Conservation (phyloP, 148 eudicot species). For the Cornus controversa region DNA sequence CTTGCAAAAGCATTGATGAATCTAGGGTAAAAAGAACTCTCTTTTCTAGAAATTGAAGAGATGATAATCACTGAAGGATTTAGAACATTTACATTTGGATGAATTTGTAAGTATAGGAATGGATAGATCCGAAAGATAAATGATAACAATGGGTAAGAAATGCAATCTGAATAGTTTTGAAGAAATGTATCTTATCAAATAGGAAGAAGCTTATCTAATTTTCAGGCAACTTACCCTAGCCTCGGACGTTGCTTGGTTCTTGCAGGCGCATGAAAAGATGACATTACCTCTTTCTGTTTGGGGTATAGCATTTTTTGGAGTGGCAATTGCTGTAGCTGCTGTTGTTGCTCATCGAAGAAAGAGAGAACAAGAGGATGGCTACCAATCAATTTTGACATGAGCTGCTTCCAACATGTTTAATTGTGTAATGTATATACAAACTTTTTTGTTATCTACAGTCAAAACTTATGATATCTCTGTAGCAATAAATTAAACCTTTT, state of each 20-base stretch:
- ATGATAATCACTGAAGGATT: no score
- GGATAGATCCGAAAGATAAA: neutral
- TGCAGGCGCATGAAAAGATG: conserved; percentile 24
- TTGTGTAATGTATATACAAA: neutral
- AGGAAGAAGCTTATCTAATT: neutral
- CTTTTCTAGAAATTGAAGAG: no score
- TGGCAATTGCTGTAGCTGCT: conserved; percentile 20
- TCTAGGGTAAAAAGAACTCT: neutral
- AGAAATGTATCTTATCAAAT: neutral
- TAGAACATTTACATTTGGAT: neutral
- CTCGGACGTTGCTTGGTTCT: neutral
- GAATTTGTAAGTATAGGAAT: no score
- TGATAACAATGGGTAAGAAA: no score
- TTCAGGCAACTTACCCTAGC: neutral
- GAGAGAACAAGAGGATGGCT: conserved; percentile 33
- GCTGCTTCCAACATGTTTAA: neutral
- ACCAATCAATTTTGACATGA: conserved; percentile 31
- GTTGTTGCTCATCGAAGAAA: conserved; percentile 18
- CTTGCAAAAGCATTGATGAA: neutral
- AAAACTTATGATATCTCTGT: neutral
- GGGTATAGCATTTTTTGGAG: conserved; percentile 30
- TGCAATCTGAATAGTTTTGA: neutral
- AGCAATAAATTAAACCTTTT: neutral
- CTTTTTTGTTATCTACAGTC: no score
- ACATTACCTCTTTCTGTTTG: conserved; percentile 4